Conservation (phyloP, 2,329 filamentous ascomycete species). For the Nectriaceae sp. region DNA sequence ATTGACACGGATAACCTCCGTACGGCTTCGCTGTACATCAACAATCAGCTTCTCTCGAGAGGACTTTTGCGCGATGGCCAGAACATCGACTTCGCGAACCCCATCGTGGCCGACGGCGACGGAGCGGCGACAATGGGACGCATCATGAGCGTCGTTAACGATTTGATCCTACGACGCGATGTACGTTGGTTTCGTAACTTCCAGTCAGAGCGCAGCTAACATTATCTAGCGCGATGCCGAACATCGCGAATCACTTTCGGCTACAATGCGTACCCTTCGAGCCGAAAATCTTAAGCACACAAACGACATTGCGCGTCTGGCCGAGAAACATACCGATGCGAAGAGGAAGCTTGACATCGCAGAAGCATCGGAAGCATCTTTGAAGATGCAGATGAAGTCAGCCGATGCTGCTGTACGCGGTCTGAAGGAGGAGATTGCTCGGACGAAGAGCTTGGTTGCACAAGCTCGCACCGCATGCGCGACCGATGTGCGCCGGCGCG, state of each 20-base stretch:
- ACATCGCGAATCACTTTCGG: constrained; percentile 80
- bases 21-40: constrained; percentile 71
- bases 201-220: constrained; percentile 15
- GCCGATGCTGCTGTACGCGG: constrained; percentile 73
- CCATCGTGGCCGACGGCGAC: constrained; percentile 61
- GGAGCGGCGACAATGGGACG: constrained; percentile 69
- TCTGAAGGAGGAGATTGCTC: constrained; percentile 81
- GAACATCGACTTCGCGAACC: constrained; percentile 79
- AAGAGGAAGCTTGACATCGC: constrained; percentile 57
- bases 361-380: constrained; percentile 70
- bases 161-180: constrained; percentile 86
- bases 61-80: constrained; percentile 69
- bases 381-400: constrained; percentile 69
- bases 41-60: constrained; percentile 69
- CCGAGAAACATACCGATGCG: constrained; percentile 55
- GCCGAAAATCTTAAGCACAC: constrained; percentile 74
- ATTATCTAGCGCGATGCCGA: constrained; percentile 76
- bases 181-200: constrained; percentile 47
- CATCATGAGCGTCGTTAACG: constrained; percentile 92
- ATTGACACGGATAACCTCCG: constrained; percentile 63
- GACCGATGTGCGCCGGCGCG: constrained; percentile 87
- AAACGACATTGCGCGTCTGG: constrained; percentile 63
- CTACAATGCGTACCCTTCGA: constrained; percentile 74
- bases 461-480: constrained; percentile 86
- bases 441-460: constrained; percentile 75